A percentile compares a stretch with the other conserved stretches of the same genome.
Conservation (phyloP, 225 moss, liverwort and hornwort species). For the Straminergon stramineum region DNA sequence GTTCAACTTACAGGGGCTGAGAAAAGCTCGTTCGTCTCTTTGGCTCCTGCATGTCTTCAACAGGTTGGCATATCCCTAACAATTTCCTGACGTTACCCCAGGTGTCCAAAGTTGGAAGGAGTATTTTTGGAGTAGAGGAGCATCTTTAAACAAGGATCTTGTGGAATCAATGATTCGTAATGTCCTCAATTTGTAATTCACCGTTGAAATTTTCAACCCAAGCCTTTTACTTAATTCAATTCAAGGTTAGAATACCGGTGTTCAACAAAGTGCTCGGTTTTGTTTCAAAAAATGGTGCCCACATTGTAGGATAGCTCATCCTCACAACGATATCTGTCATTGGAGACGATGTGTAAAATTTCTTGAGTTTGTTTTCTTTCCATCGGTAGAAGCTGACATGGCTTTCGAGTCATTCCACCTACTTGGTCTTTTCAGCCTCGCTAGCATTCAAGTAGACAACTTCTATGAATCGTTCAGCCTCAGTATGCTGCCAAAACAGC, state of each 20-base stretch:
- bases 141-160: neutral
- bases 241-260: neutral
- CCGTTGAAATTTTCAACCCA: neutral
- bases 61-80: no score
- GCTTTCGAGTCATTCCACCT: neutral
- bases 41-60: neutral
- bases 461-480: neutral
- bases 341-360: neutral
- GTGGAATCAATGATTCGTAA: neutral
- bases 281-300: neutral
- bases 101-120: neutral
- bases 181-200: neutral
- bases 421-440: neutral
- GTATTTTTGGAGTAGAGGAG: neutral
- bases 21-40: neutral
- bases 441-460: neutral
- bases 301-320: neutral
- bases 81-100: neutral
- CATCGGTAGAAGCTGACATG: neutral
- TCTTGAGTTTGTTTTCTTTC: neutral
- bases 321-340: neutral
- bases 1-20: fast-evolving
- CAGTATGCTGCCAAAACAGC: neutral
- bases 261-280: neutral
- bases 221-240: neutral